phyloP scores from a whole-genome alignment of 805 yeast genomes.

The Priceomyces castillae region DNA sequence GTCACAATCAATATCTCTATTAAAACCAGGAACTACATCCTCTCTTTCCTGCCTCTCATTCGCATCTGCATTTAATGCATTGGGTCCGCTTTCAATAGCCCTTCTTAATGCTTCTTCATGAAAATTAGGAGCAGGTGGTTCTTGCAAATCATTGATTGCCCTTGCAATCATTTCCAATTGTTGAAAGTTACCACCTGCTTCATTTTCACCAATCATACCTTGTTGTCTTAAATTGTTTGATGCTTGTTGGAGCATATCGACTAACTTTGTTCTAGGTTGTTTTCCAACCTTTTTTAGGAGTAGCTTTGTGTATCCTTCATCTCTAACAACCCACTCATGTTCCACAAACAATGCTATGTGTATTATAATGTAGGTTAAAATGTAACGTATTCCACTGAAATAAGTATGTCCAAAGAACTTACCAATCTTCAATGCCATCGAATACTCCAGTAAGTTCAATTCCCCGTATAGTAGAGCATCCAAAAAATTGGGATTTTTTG shows the following conservation, averaged over 20 bases:
- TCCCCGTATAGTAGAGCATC: slow-evolving; percentile 42
- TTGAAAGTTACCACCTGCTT: slow-evolving; percentile 23
- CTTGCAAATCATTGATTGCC: slow-evolving; percentile 27
- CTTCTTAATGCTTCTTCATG: slow-evolving; percentile 19
- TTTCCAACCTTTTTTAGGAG: slow-evolving; percentile 59
- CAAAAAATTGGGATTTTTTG: slow-evolving; percentile 20
- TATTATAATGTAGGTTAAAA: slow-evolving; percentile 39
- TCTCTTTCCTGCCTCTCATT: not conserved
- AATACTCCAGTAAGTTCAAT: slow-evolving; percentile 14
- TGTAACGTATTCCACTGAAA: slow-evolving; percentile 36
- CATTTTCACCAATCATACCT: slow-evolving; percentile 17
- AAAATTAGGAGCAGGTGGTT: slow-evolving; percentile 10
- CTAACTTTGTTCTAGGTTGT: slow-evolving; percentile 43
- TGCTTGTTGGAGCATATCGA: slow-evolving; percentile 34
- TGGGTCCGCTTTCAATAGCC: slow-evolving; percentile 15
- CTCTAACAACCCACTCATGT: slow-evolving; percentile 71
- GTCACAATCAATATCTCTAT: not conserved
- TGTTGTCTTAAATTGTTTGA: slow-evolving; percentile 24
- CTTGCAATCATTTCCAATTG: slow-evolving; percentile 24
- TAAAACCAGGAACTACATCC: not conserved
- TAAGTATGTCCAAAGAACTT: slow-evolving; percentile 32
- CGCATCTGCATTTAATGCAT: slow-evolving; percentile 23
- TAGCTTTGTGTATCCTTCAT: slow-evolving; percentile 63
- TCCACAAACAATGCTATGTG: slow-evolving; percentile 51
- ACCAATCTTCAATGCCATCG: slow-evolving; percentile 15